These are phyloP conservation scores for Triticum urartu DNA, from an alignment of 176 grass and related monocot genomes.

Conservation along the genomic window DNA sequence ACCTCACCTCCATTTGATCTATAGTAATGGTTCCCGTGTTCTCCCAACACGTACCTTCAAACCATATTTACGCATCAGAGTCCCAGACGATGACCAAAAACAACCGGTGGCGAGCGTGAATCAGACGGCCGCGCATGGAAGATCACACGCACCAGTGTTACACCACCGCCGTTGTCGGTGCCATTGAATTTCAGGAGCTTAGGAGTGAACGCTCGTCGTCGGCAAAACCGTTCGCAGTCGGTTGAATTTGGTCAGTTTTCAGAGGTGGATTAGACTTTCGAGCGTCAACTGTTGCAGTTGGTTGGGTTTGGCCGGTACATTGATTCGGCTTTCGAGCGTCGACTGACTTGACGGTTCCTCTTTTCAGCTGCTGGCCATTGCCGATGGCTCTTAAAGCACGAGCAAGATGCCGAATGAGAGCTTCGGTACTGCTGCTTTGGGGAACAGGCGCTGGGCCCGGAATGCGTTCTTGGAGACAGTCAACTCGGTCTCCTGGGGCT, in stretches of 20 bases:
- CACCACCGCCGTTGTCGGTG: constrained; percentile 11
- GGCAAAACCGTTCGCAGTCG: background rate
- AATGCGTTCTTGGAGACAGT: constrained; percentile 31
- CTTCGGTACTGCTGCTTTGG: constrained; percentile 5
- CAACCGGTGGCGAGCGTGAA: background rate
- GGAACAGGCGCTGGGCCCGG: background rate
- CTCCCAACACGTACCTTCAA: constrained; percentile 33
- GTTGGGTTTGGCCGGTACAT: background rate
- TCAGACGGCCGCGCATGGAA: constrained; percentile 21
- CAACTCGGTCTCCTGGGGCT: constrained; percentile 24
- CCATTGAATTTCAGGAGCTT: constrained; percentile 9
- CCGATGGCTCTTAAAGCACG: constrained; percentile 22
- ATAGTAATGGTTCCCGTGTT: constrained; percentile 18
- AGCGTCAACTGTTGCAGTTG: background rate
- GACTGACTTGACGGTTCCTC: constrained; percentile 20
- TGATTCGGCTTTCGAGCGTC: background rate
- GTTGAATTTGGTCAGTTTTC: constrained; percentile 33
- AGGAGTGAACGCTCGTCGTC: background rate
- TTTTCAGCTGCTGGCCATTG: constrained; percentile 26
- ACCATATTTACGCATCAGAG: constrained; percentile 20
- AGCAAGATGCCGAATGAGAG: constrained; percentile 21
- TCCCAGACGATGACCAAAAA: constrained; percentile 20
- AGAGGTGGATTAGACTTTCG: background rate
- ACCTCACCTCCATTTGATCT: constrained; percentile 26
- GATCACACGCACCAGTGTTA: constrained; percentile 22